Base-by-base conservation (phyloP, 192 early-diverging fungal genomes). In the Backusella tarrabulga region DNA sequence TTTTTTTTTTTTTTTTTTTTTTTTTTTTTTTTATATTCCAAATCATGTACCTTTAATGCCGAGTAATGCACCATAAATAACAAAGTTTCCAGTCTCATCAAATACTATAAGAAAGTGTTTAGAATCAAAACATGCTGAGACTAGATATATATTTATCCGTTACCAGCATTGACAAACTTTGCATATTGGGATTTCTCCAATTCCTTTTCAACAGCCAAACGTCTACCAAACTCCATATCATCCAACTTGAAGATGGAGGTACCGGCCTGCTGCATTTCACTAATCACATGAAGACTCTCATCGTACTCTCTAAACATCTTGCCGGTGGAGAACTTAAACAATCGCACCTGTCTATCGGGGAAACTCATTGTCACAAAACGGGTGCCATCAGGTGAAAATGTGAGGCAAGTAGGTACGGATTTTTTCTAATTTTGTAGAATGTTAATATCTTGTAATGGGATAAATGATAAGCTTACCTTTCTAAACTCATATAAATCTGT, bases 161-260 rank as follows among this genome's bases (percentile, higher is more conserved):
- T 76, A 93, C 91, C 84, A 17, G 92, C 93, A 84, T 95, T 97
- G 44, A 87, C 85, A 35, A 83, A 82, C 8, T 70, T 80, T 29
- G 87, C 87, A 74, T 95, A 91, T 1, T 89, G 82, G 0, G 93
- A 87, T 68, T 94, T 95, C 60, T 92, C 88, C 44, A 98, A 80
- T 80, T 98, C 95, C 60, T 90, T 88, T 66, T 99, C 98, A 11
- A 93, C 85, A 1, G 96, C 96, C 56, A 98, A 72, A 40, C 98
- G 86, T 72, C 96, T 87, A 17, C 98, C 97, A 88, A 99, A 98
- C 80, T 99, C 98, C 97, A 99, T 99, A 74, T 95, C 95, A 82
- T 99, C 98, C 46, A 98, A 78, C 78, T 90, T 90, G 76, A 91
- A 87, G 32, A 88, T 80, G n/a, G 88, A 88, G 23, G 92, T 92